Conservation (phyloP, 2,329 filamentous ascomycete species). For the Metarhizium anisopliae region DNA sequence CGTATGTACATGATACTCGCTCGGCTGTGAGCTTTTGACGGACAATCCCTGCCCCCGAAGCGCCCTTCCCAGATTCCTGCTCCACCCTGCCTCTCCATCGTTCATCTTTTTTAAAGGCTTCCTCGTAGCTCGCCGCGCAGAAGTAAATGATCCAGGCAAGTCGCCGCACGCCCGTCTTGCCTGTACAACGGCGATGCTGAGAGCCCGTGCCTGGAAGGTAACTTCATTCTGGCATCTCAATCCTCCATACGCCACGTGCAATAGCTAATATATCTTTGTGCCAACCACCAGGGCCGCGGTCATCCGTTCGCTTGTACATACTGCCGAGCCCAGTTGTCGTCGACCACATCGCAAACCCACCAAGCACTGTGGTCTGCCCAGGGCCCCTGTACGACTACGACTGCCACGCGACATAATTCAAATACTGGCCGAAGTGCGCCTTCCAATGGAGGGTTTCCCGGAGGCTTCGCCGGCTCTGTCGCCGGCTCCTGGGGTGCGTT, state of each 20-base stretch:
- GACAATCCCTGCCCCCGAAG: constrained; percentile 14
- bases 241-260: not conserved
- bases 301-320: constrained; percentile 31
- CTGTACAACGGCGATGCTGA: constrained; percentile 29
- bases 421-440: constrained; percentile 11
- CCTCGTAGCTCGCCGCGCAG: not conserved
- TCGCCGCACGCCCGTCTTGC: not conserved
- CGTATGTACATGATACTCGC: too few relatives aligned
- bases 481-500: constrained; percentile 14
- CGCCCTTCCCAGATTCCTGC: not conserved
- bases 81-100: constrained; percentile 1
- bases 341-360: constrained; percentile 8
- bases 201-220: constrained; percentile 32
- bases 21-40: constrained; percentile 2
- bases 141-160: not conserved
- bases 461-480: constrained; percentile 12
- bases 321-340: constrained; percentile 25
- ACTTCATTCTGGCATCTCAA: constrained; percentile 5
- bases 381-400: constrained; percentile 1
- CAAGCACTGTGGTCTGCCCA: not conserved
- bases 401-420: constrained; percentile 9
- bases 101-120: not conserved
- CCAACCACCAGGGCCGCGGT: constrained; percentile 21
- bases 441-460: constrained; percentile 15
- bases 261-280: not conserved